phyloP scores from a whole-genome alignment of 257 asterid species.

The Solanum dulcamara region DNA sequence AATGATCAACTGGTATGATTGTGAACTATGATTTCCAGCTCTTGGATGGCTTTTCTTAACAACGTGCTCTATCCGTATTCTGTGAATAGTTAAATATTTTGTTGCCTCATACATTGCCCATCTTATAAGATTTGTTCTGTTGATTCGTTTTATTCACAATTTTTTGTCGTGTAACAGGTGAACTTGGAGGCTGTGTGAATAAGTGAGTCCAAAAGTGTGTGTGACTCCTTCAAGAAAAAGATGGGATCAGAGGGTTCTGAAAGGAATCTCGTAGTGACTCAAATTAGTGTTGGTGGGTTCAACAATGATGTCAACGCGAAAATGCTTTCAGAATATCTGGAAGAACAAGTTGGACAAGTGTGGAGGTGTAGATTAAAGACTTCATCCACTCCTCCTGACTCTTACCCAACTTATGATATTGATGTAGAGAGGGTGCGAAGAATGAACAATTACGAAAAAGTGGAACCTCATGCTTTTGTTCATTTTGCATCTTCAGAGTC shows the following conservation, averaged over 20 bases:
- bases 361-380: slow-evolving; percentile 92
- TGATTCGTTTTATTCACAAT: neutral
- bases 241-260: slow-evolving; percentile 45
- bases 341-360: slow-evolving; percentile 50
- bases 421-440: slow-evolving; percentile 22
- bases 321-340: slow-evolving; percentile 47
- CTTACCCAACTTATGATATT: slow-evolving; percentile 50
- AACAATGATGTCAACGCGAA: slow-evolving; percentile 44
- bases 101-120: neutral
- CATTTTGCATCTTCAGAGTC: slow-evolving; percentile 61
- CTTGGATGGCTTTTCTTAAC: neutral
- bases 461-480: slow-evolving; percentile 76
- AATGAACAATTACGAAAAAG: slow-evolving; percentile 38
- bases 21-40: neutral
- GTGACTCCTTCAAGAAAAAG: neutral
- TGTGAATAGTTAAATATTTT: neutral
- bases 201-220: neutral
- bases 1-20: neutral
- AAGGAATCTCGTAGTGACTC: slow-evolving; percentile 43
- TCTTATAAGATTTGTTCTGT: neutral
- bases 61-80: neutral
- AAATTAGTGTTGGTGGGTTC: slow-evolving; percentile 78
- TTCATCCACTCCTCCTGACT: slow-evolving; percentile 74
- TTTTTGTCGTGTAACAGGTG: neutral
- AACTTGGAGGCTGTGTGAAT: neutral